A percentile compares a stretch with the other conserved stretches of the same genome.
These are phyloP conservation scores for Phlebiopsis flavidoalba DNA, from an alignment of 768 basidiomycete species.

Conservation along the genomic window DNA sequence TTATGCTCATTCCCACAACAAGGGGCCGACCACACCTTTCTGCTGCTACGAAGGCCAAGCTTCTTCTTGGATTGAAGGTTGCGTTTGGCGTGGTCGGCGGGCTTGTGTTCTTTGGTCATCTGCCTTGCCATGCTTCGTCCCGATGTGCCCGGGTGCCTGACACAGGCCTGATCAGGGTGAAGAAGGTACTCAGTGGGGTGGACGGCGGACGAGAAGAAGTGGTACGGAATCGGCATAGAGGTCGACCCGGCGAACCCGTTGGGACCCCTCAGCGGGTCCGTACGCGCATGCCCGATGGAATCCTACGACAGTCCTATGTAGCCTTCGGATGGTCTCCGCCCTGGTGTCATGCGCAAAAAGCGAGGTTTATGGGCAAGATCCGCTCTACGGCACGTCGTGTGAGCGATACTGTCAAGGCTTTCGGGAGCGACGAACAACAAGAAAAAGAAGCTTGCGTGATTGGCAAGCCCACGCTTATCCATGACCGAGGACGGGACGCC, in stretches of 20 bases:
- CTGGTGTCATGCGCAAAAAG: constrained; percentile 64
- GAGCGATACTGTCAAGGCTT: constrained; percentile 50
- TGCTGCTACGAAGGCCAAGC: constrained; percentile 38
- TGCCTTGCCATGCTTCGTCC: constrained; percentile 50
- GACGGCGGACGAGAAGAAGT: constrained; percentile 62
- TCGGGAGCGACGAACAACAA: constrained; percentile 2
- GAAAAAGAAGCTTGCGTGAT: constrained; percentile 40
- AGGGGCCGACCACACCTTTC: constrained; percentile 26
- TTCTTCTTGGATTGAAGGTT: constrained; percentile 55
- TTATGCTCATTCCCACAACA: constrained; percentile 31
- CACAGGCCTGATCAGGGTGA: constrained; percentile 54
- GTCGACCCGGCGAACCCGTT: constrained; percentile 8
- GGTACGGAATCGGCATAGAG: constrained; percentile 53
- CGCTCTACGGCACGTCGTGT: constrained; percentile 62
- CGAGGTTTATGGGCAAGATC: constrained; percentile 62
- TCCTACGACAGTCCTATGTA: constrained; percentile 21
- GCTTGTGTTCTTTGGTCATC: constrained; percentile 43
- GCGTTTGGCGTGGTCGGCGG: constrained; percentile 61
- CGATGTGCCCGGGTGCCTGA: constrained; percentile 55
- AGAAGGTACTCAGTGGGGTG: constrained; percentile 50
- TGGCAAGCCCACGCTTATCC: constrained; percentile 51
- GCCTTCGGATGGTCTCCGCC: constrained; percentile 20
- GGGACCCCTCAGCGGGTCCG: background rate
- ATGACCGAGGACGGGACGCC: constrained; percentile 14
- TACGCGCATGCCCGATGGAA: constrained; percentile 10